Evolutionary conservation across 805 yeast species (phyloP).

Genomic region (Candida rishiriensis): DNA sequence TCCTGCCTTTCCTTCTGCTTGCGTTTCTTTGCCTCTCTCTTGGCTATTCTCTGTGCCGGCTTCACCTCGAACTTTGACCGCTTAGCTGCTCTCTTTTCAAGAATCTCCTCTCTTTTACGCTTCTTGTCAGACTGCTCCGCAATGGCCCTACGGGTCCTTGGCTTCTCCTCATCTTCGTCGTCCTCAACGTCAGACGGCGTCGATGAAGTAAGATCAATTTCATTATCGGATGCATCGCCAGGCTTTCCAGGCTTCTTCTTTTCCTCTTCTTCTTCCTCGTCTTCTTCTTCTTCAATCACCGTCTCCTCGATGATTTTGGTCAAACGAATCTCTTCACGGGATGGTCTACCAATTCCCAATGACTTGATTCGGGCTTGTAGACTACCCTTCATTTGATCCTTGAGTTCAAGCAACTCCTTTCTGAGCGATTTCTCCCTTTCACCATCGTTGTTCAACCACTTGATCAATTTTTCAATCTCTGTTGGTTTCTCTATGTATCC

Average conservation of each 20-base stretch:
- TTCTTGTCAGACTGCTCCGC: constrained; percentile 20
- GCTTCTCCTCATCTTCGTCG: constrained; percentile 19
- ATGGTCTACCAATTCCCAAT: constrained; percentile 38
- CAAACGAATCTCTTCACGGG: constrained; percentile 40
- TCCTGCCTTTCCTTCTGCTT: constrained; percentile 29
- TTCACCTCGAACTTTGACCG: constrained; percentile 28
- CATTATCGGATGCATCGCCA: constrained; percentile 19
- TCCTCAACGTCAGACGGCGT: constrained; percentile 4
- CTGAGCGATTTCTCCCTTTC: constrained; percentile 60
- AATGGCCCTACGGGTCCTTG: constrained; percentile 35
- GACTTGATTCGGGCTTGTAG: constrained; percentile 57
- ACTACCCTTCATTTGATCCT: constrained; percentile 50
- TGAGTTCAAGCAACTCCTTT: constrained; percentile 53
- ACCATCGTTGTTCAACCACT: constrained; percentile 78
- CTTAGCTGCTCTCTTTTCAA: constrained; percentile 27
- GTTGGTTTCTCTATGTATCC: constrained; percentile 57
- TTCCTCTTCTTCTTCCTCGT: constrained; percentile 5
- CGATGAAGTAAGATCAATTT: constrained; percentile 8
- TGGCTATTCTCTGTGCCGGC: constrained; percentile 34
- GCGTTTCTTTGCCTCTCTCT: constrained; percentile 32
- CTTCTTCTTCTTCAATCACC: constrained; percentile 28
- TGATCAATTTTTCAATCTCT: constrained; percentile 50
- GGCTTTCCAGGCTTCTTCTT: constrained; percentile 5
- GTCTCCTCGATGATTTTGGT: constrained; percentile 35
- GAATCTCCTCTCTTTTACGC: constrained; percentile 26